Evolutionary conservation across 768 basidiomycete species (phyloP).

Genomic region (Pisolithus sp.): DNA sequence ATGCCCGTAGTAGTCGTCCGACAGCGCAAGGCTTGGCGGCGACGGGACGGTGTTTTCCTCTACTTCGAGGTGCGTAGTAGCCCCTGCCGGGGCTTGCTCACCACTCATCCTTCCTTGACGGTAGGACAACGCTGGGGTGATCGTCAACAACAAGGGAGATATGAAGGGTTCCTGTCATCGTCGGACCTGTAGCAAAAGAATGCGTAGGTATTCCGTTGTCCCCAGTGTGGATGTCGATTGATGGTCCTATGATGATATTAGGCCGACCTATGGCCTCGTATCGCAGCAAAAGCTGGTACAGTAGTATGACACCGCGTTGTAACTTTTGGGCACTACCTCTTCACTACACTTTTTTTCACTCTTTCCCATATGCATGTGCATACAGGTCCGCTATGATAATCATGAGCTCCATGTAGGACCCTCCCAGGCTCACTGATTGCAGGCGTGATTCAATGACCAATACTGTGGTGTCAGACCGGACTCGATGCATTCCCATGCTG

Average conservation of each 20-base stretch:
- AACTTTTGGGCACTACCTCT: neutral
- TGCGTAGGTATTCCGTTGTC: slow-evolving; percentile 56
- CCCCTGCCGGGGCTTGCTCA: neutral
- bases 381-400: neutral
- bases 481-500: too few species aligned
- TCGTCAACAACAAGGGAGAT: slow-evolving; percentile 98
- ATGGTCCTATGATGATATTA: slow-evolving; percentile 21
- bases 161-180: slow-evolving; percentile 99
- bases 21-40: slow-evolving; percentile 97
- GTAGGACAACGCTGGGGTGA: slow-evolving; percentile 92
- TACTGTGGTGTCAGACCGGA: too few species aligned
- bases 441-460: too few species aligned
- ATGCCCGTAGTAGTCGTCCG: slow-evolving; percentile 97
- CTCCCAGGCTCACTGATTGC: too few species aligned
- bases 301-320: slow-evolving; percentile 64
- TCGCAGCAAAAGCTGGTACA: slow-evolving; percentile 97
- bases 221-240: neutral
- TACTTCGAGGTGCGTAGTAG: slow-evolving; percentile 75
- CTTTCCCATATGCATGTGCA: neutral
- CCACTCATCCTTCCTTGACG: neutral
- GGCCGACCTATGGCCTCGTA: slow-evolving; percentile 99
- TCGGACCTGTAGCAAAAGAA: slow-evolving; percentile 98
- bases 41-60: slow-evolving; percentile 97
- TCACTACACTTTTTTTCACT: neutral
- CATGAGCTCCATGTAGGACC: neutral